Evolutionary conservation across 1,284 basidiomycete species (phyloP).

Genomic region (Ganoderma resinaceum): DNA sequence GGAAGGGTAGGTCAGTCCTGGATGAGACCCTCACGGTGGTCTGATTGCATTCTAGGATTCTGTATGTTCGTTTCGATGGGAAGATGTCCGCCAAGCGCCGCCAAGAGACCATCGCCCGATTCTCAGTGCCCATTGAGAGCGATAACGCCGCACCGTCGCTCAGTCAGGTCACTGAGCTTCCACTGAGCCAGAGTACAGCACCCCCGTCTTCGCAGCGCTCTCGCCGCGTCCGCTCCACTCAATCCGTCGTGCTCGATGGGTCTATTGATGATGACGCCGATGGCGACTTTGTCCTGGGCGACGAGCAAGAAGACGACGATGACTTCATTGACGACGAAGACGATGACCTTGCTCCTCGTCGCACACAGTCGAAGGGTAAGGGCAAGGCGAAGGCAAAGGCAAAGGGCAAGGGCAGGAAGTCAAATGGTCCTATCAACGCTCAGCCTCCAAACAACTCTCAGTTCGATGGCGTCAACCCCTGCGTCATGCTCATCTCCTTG

Average conservation of each 20-base stretch:
- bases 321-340: slow-evolving; percentile 52
- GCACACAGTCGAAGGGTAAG: slow-evolving; percentile 47
- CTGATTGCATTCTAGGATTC: slow-evolving; percentile 56
- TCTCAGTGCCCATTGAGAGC: slow-evolving; percentile 67
- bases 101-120: slow-evolving; percentile 80
- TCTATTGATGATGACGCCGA: slow-evolving; percentile 38
- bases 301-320: slow-evolving; percentile 44
- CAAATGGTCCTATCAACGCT: slow-evolving; percentile 7
- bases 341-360: slow-evolving; percentile 39
- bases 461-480: slow-evolving; percentile 57
- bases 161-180: slow-evolving; percentile 21
- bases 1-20: slow-evolving; percentile 54
- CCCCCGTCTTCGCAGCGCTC: slow-evolving; percentile 27
- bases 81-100: slow-evolving; percentile 79
- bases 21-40: too few species aligned
- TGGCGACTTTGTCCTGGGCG: slow-evolving; percentile 41
- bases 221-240: slow-evolving; percentile 32
- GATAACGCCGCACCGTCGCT: slow-evolving; percentile 23
- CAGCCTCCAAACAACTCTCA: slow-evolving; percentile 6
- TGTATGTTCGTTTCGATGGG: slow-evolving; percentile 84
- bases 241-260: slow-evolving; percentile 22
- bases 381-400: slow-evolving; percentile 48
- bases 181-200: slow-evolving; percentile 7
- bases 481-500: slow-evolving; percentile 87
- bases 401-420: slow-evolving; percentile 43